phyloP scores from a whole-genome alignment of 768 basidiomycete genomes.

The Rhodotorula kratochvilovae region DNA sequence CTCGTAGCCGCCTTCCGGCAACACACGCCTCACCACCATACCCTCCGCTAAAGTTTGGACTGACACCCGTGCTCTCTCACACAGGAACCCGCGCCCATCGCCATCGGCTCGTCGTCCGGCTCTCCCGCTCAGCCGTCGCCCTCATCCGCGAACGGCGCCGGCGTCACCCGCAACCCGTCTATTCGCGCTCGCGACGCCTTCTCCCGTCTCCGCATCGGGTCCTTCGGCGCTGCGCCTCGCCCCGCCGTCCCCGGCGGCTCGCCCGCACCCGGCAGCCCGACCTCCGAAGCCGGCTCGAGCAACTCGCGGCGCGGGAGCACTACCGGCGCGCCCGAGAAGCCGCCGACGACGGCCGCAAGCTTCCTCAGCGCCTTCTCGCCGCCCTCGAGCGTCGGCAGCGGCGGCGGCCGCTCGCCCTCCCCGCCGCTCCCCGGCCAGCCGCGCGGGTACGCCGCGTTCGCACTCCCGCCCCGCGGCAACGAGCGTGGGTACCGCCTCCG shows the following conservation, averaged over 20 bases:
- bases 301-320: too few species aligned
- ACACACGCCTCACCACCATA: too few species aligned
- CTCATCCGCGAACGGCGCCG: not conserved
- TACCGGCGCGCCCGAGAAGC: conserved; percentile 10
- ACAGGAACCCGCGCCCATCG: not conserved
- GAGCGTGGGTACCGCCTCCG: not conserved
- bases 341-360: conserved; percentile 35
- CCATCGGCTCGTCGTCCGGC: not conserved
- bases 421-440: too few species aligned
- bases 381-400: not conserved
- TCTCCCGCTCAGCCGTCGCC: not conserved
- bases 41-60: too few species aligned
- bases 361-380: conserved; percentile 40
- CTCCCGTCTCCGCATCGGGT: conserved; percentile 23
- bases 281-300: not conserved
- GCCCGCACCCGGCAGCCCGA: not conserved
- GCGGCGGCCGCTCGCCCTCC: not conserved
- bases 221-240: not conserved
- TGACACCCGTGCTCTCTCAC: too few species aligned
- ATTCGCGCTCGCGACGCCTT: conserved; percentile 21
- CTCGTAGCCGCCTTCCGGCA: too few species aligned
- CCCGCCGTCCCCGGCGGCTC: not conserved
- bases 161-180: conserved; percentile 10
- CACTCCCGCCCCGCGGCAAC: not conserved
- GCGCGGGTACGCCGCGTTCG: not conserved